Base-by-base conservation (phyloP, 768 basidiomycete species). In the Leccinum subgranulosum region DNA sequence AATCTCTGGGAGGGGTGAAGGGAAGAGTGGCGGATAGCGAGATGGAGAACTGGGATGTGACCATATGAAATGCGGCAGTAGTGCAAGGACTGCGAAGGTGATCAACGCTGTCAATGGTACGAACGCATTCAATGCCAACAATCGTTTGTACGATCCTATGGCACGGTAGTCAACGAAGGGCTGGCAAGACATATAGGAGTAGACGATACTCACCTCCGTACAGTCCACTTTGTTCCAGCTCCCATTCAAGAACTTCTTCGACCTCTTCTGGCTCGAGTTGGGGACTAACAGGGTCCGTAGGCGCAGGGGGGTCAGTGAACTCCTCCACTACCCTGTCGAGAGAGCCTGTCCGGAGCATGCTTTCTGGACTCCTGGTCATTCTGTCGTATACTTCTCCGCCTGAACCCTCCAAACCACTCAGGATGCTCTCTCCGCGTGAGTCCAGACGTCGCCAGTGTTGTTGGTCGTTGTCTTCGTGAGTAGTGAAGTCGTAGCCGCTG, bases 1-100 rank as follows among this genome's bases (percentile, higher is more conserved):
- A 17, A 90, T 63, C 69, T 91, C 88, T 11, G 86, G 84, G 17
- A 89, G 62, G 1, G 89, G 88, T 28, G 79, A 82, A 3, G 83
- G 84, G 64, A 87, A 80, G 67, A 76, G 75, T 1, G 76, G 74
- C 1, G 76, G 69, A 46, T 83, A 82, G 9, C 73, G 78, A 46
- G 76, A 78, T 10, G 68, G 67, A 12, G 65, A 58, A 41, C 62
- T 61, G 27, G 73, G 61, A 19, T 67, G 64, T 14, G 77, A 79
- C 73, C 85, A 87, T 23, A 79, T 72, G 36, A 83, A 56, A 27
- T 62, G 54, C 0, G 86, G 87, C 3, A 86, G 70, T 6, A 75
- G 47, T 1, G 83, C 82, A 27, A 88, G 75, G 39, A 81, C 56
- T 4, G 75, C 61, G 64, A 87, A 83, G 8, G 78, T 69, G 39